Conservation (phyloP, 768 basidiomycete species). For the Hydnomerulius pinastri region DNA sequence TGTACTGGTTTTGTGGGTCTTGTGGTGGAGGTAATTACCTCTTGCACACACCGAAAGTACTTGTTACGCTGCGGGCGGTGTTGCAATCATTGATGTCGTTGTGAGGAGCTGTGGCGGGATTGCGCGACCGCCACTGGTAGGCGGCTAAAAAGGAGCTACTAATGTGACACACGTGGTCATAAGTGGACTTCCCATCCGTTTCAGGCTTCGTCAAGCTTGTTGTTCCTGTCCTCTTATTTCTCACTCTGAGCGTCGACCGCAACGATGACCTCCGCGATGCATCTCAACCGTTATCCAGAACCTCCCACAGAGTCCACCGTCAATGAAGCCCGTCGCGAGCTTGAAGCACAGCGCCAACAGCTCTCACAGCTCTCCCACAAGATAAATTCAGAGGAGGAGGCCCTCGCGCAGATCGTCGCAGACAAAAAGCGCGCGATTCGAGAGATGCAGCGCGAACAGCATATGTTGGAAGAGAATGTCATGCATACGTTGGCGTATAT, state of each 20-base stretch:
- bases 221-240: conserved; percentile 11
- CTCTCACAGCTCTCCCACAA: conserved; percentile 40
- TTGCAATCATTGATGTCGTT: not conserved
- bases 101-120: not conserved
- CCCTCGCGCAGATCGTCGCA: conserved; percentile 58
- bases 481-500: conserved; percentile 61
- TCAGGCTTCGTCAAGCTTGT: conserved; percentile 2
- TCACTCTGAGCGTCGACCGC: conserved; percentile 7
- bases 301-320: conserved; percentile 61
- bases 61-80: not conserved
- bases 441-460: conserved; percentile 52
- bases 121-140: not conserved
- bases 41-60: no score
- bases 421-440: conserved; percentile 56
- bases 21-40: no score
- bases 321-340: conserved; percentile 50
- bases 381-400: conserved; percentile 55
- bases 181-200: conserved; percentile 24
- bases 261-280: conserved; percentile 29
- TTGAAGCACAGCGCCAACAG: conserved; percentile 33
- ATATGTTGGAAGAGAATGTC: conserved; percentile 48
- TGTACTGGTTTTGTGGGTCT: no score
- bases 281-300: conserved; percentile 42
- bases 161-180: conserved; percentile 23
- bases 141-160: not conserved